Evolutionary conservation across 257 asterid genomes (phyloP), one percentile per base, ranked within the genome.

Genomic region (Coffea eugenioides): DNA sequence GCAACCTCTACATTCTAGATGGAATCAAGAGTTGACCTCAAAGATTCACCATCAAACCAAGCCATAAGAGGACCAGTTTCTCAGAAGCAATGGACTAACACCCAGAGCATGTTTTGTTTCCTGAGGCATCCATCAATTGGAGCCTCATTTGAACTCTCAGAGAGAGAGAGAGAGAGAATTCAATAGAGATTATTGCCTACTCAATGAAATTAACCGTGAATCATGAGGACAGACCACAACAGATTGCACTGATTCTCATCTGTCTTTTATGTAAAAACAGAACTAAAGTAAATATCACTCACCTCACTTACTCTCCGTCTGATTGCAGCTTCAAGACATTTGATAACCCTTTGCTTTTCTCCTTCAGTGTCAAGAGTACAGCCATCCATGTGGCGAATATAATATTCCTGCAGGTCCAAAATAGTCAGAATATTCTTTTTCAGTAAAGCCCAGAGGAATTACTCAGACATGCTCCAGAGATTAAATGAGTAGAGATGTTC

Each of bases 291-390:
- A 12, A 27, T 54, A 15, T 25, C 23, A 51, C 25, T 84, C 86
- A 95, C 99, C 97, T 95, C 98, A 64, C 98, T 93, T 46, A 86
- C 89, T 89, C 99, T 80, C 82, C 99, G 94, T 75, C 88, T 86
- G 74, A 95, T 89, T 11, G 99, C 98, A 80, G 99, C 99, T 88
- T 95, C 99, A 48, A 95, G 96, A 82, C 99, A 95, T 88, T 92
- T 95, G 82, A 87, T 79, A 80, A 91, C 97, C 88, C 85, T 93
- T 69, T 92, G 91, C 85, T 87, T 95, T 89, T 95, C 97, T 68
- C 76, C 94, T 79, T 87, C 89, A 23, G 87, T 85, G 48, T 87
- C 90, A n/a, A 91, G 87, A 13, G 92, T 88, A 92, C 92, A 85
- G 43, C 98, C 98, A 67, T 95, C 96, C 91, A 82, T 87, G 86